phyloP scores from a whole-genome alignment of 208 protist species.

The Kentomonas sorsogonicus region DNA sequence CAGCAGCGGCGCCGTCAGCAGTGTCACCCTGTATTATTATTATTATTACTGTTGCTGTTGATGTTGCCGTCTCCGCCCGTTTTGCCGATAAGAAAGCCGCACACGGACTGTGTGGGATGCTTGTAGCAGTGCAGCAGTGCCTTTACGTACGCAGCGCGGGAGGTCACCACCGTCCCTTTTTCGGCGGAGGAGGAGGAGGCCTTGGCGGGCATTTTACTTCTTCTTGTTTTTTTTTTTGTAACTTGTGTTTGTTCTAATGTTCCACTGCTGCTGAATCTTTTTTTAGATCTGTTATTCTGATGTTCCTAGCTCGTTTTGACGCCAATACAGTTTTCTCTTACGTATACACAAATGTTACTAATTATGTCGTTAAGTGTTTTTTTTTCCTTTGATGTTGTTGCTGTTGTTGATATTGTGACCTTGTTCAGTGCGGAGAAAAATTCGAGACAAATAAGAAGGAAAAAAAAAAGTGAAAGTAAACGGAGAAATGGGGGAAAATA shows the following conservation, averaged over 20 bases:
- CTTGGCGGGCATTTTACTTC: background rate
- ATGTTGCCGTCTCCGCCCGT: constrained; percentile 27
- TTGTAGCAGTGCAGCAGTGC: constrained; percentile 82
- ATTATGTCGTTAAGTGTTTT: too few species aligned
- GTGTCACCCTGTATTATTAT: too few species aligned
- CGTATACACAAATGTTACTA: too few species aligned
- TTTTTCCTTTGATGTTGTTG: too few species aligned
- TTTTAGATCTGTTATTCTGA: too few species aligned
- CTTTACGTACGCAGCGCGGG: constrained; percentile 75
- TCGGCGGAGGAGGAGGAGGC: constrained; percentile 16
- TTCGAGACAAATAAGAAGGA: background rate
- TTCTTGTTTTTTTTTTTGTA: constrained; percentile 14
- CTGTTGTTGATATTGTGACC: too few species aligned
- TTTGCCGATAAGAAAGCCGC: constrained; percentile 79
- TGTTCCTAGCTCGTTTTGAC: too few species aligned
- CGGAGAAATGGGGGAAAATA: background rate
- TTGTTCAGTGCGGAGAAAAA: too few species aligned
- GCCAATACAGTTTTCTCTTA: too few species aligned
- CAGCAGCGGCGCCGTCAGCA: background rate
- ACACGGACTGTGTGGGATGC: constrained; percentile 73
- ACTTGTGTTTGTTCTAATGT: too few species aligned
- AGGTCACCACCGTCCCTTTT: constrained; percentile 44
- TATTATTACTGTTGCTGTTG: too few species aligned
- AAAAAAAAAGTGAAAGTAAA: background rate
- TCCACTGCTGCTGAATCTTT: too few species aligned